Conservation (phyloP, 352 stramenopile species). For the Phytopythium chamaehyphon region DNA sequence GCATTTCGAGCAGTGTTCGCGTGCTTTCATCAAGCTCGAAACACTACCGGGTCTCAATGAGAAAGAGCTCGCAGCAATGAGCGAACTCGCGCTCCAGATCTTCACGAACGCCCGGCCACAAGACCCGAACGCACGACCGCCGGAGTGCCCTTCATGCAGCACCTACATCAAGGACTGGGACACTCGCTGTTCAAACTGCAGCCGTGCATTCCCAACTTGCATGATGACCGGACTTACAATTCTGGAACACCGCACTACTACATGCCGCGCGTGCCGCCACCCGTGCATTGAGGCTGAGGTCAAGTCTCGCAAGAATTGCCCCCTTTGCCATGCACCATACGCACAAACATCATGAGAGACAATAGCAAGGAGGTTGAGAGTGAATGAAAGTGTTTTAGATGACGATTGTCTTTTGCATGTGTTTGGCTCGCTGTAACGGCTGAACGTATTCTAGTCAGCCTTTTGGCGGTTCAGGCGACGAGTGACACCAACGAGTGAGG, state of each 20-base stretch:
- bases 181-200: slow-evolving; percentile 77
- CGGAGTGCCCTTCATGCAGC: slow-evolving; percentile 79
- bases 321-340: slow-evolving; percentile 82
- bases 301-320: slow-evolving; percentile 76
- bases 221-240: slow-evolving; percentile 80
- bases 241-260: slow-evolving; percentile 64
- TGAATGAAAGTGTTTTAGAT: too few species aligned
- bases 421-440: too few species aligned
- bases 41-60: slow-evolving; percentile 59
- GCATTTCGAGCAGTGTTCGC: slow-evolving; percentile 89
- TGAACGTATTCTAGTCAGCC: not conserved
- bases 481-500: not conserved
- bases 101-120: slow-evolving; percentile 75
- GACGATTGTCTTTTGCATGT: too few species aligned
- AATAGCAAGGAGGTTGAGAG: too few species aligned
- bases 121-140: slow-evolving; percentile 74
- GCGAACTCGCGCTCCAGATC: slow-evolving; percentile 79
- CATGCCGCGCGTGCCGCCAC: slow-evolving; percentile 87
- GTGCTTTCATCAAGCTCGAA: slow-evolving; percentile 92
- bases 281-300: slow-evolving; percentile 84
- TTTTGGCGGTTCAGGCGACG: slow-evolving; percentile 1
- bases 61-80: slow-evolving; percentile 57
- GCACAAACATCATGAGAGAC: slow-evolving; percentile 9
- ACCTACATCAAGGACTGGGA: slow-evolving; percentile 86
- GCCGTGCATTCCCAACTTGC: slow-evolving; percentile 61